Conservation (phyloP, 768 basidiomycete genomes). For the Myochromella boudieri region DNA sequence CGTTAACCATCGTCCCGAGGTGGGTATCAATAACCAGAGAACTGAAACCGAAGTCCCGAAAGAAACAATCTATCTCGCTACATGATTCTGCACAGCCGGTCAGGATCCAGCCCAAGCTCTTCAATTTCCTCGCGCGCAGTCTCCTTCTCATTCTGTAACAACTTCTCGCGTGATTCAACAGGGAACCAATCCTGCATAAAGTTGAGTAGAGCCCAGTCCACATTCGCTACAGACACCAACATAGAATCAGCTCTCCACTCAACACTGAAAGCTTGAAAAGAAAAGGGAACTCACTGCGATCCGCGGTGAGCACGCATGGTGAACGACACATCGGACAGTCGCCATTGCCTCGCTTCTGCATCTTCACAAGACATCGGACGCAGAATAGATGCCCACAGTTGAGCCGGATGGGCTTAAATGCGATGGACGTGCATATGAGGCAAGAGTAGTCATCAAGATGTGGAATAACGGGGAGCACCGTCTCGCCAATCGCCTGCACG, state of each 20-base stretch:
- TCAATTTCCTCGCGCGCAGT: constrained; percentile 65
- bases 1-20: too few species aligned
- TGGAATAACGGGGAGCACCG: constrained; percentile 77
- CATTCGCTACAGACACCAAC: constrained; percentile 51
- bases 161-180: constrained; percentile 71
- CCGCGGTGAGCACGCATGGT: constrained; percentile 72
- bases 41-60: too few species aligned
- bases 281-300: constrained; percentile 56
- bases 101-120: constrained; percentile 60
- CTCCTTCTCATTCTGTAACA: constrained; percentile 74
- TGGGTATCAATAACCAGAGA: too few species aligned
- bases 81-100: constrained; percentile 34
- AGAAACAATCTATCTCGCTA: too few species aligned
- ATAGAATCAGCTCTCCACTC: neutral
- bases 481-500: constrained; percentile 81
- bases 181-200: constrained; percentile 96
- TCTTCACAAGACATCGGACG: constrained; percentile 81
- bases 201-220: constrained; percentile 76
- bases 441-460: constrained; percentile 84
- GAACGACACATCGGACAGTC: constrained; percentile 87
- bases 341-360: constrained; percentile 78
- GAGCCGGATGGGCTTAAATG: constrained; percentile 89
- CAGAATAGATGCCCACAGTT: constrained; percentile 80
- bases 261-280: neutral
- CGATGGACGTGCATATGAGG: constrained; percentile 84